Evolutionary conservation across 108 stramenopile species (phyloP).

Genomic region (Seminavis robusta): DNA sequence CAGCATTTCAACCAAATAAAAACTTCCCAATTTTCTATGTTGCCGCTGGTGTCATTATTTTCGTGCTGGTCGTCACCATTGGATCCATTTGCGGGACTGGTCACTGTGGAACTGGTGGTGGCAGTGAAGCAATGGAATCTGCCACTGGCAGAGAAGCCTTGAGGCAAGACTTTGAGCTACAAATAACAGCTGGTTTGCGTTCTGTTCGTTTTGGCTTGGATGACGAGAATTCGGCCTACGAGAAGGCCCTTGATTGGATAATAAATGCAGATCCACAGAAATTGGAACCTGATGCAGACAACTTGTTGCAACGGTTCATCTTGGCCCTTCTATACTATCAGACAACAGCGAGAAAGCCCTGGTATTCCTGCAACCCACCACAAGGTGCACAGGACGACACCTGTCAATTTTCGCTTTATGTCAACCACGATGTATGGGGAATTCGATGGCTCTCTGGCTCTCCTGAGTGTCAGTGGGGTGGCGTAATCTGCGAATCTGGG

Average conservation of each 20-base stretch:
- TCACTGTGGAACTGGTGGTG: slow-evolving; percentile 15
- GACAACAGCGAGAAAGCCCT: slow-evolving; percentile 26
- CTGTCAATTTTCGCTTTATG: background rate
- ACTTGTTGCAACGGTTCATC: slow-evolving; percentile 62
- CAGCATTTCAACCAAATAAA: slow-evolving; percentile 54
- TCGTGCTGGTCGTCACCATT: slow-evolving; percentile 20
- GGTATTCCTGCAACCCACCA: slow-evolving; percentile 45
- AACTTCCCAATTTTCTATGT: slow-evolving; percentile 60
- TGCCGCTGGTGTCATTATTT: slow-evolving; percentile 11
- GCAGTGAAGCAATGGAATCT: slow-evolving; percentile 3
- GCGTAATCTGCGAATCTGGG: slow-evolving; percentile 26
- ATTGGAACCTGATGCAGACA: slow-evolving; percentile 22
- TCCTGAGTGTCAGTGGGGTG: slow-evolving; percentile 29
- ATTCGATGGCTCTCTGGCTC: slow-evolving; percentile 32
- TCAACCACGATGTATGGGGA: background rate
- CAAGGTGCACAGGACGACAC: too few relatives aligned
- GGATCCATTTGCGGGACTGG: too few relatives aligned
- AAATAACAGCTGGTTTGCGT: too few relatives aligned
- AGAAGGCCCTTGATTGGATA: slow-evolving; percentile 58
- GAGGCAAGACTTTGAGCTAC: too few relatives aligned
- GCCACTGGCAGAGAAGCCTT: slow-evolving; percentile 20
- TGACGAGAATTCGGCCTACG: slow-evolving; percentile 37
- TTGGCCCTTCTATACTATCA: slow-evolving; percentile 51
- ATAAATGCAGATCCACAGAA: slow-evolving; percentile 52
- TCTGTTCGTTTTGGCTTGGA: too few relatives aligned